phyloP scores from a whole-genome alignment of 148 eudicot species.

The Drosera capensis region DNA sequence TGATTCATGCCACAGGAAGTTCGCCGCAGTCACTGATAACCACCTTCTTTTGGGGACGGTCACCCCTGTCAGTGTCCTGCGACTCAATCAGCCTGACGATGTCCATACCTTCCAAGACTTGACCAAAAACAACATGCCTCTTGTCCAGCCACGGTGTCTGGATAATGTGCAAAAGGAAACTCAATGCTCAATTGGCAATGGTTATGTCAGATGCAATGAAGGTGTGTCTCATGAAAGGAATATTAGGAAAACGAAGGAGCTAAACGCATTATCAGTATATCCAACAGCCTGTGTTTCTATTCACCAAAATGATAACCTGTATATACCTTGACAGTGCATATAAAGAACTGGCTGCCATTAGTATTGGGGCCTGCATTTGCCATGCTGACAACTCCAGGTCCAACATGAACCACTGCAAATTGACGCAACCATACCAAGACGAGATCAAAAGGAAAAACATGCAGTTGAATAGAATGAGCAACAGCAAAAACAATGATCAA shows the following conservation, averaged over 20 bases:
- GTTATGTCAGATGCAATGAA: background rate
- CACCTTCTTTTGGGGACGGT: conserved; percentile 71
- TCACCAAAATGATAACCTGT: background rate
- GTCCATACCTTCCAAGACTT: conserved; percentile 91
- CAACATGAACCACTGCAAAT: conserved; percentile 54
- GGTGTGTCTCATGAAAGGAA: too few relatives aligned
- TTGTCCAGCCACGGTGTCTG: conserved; percentile 95
- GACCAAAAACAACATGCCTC: conserved; percentile 90
- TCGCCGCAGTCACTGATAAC: conserved; percentile 81
- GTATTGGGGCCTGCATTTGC: conserved; percentile 98
- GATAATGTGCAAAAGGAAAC: conserved; percentile 2
- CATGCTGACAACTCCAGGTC: conserved; percentile 97
- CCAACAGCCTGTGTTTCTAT: background rate
- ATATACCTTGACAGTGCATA: conserved; percentile 85
- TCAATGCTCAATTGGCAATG: background rate
- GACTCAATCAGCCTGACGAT: conserved; percentile 67
- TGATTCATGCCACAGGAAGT: conserved; percentile 56
- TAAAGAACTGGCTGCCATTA: conserved; percentile 93
- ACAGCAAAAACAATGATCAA: background rate
- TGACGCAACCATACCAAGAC: background rate
- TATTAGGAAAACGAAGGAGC: too few relatives aligned
- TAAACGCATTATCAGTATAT: background rate
- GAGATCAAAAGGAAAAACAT: background rate
- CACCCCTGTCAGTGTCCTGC: conserved; percentile 85
- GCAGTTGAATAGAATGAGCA: background rate